Evolutionary conservation across 148 eudicot species (phyloP).

Genomic region (Silene uniflora): DNA sequence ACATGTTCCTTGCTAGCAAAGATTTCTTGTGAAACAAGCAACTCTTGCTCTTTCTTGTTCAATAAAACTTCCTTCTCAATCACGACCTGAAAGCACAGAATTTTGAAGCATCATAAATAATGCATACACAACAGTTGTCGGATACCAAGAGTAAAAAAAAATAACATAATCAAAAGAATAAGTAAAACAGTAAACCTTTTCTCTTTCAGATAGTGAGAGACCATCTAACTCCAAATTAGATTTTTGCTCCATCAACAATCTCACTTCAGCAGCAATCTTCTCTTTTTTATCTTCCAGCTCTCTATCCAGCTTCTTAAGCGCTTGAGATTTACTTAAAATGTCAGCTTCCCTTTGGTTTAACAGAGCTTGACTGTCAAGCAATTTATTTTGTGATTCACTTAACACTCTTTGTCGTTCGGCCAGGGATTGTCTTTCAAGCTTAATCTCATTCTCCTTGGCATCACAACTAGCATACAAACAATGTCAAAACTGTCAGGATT

Average conservation of each 20-base stretch:
- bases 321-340: slow-evolving; percentile 55
- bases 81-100: slow-evolving; percentile 43
- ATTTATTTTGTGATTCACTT: slow-evolving; percentile 58
- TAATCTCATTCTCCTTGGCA: slow-evolving; percentile 72
- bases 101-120: slow-evolving; percentile 5
- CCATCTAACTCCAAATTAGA: slow-evolving; percentile 38
- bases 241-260: slow-evolving; percentile 47
- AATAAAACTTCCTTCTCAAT: slow-evolving; percentile 53
- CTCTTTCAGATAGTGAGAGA: slow-evolving; percentile 63
- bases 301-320: slow-evolving; percentile 53
- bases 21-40: slow-evolving; percentile 53
- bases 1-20: slow-evolving; percentile 64
- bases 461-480: slow-evolving; percentile 50
- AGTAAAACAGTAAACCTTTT: slow-evolving; percentile 48
- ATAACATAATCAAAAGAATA: neutral
- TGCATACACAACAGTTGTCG: neutral
- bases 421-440: slow-evolving; percentile 73
- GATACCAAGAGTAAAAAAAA: neutral
- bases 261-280: slow-evolving; percentile 43
- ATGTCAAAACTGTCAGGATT: neutral
- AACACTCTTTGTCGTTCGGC: slow-evolving; percentile 60
- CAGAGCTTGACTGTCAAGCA: slow-evolving; percentile 74
- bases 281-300: slow-evolving; percentile 58
- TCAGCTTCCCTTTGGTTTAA: slow-evolving; percentile 80
- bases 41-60: slow-evolving; percentile 64